Evolutionary conservation across 2,329 filamentous ascomycete genomes (phyloP), one percentile per base, ranked within the genome.

Genomic region (Xylariomycetidae sp.): DNA sequence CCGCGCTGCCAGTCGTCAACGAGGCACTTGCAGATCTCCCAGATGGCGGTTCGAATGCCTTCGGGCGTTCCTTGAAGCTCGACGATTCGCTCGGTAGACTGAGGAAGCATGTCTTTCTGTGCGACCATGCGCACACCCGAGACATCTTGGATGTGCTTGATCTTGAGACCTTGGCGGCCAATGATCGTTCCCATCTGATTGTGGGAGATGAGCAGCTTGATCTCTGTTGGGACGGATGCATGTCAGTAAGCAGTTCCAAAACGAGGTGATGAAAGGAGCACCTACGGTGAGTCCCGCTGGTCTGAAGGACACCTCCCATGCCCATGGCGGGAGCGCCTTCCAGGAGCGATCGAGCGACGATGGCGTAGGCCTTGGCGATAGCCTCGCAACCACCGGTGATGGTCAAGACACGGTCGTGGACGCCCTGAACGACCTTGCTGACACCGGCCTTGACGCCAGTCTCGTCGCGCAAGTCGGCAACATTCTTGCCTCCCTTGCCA

Each of bases 111-210:
- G 56, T 98, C 92, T 68, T 98, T 98, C 64, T 98, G 92, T 25
- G 92, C 92, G 30, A 98, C 89, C 92, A 98, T 98, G 57, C 92
- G 89, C 38, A 96, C 92, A 46, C 89, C 89, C 5, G 92, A 96
- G 19, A 80, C 82, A 60, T 98, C 92, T 61, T 98, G 92, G 49
- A 98, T 98, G 60, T 95, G 86, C 75, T 98, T 98, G 73, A 98
- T 98, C 73, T 96, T 98, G 48, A 95, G 74, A 39, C 92, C 92
- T 61, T 93, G 85, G 47, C 88, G 81, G 53, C 92, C 92, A 57
- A 98, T 98, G 67, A 98, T 95, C 53, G 92, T 98, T 43, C 92
- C 92, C 92, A 98, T 98, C 67, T 98, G 92, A 63, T 96, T 96
- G 70, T 98, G 90, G 20, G 92, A 98, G 63, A 98, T 96, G 59